Evolutionary conservation across 306 rosid genomes (phyloP), one percentile per base, ranked within the genome.

Genomic region (Quercus aquifolioides): DNA sequence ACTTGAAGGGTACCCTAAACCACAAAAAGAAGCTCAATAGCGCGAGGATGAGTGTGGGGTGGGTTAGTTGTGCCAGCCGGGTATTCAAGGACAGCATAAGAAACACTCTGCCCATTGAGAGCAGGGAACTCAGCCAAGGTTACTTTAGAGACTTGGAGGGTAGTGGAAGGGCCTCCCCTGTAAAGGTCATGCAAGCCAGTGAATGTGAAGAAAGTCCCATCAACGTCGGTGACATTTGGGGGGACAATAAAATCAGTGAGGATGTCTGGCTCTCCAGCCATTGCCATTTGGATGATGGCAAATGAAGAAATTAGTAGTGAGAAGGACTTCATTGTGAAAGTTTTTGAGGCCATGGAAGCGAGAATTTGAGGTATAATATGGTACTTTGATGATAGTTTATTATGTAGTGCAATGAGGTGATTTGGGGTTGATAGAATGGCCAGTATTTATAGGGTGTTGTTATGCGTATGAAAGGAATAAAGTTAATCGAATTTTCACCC

Each of bases 11-110:
- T 9, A 10, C 92, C 92, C 3, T 13, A 41, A 31, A 15, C 38
- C 4, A 88, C 60, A 3, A 86, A 68, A 51, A 90, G 89, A 0
- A 86, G 83, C 78, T 88, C 92, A 0, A 92, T 85, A 0, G 94
- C 81, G 12, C 90, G 88, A 31, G 88, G 94, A 51, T 90, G 94
- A 0, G 83, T 81, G 80, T 90, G 94, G 0, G 87, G 94, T 5
- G 94, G 90, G 75, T 90, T 90, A 1, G 80, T 25, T 64, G 57
- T 58, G 1, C 80, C 78, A 0, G 71, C 52, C 0, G 88, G 89
- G 83, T 57, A 89, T n/a, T 55, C 69, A 62, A 91, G 87, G 2
- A 78, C 76, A n/a, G 93, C 92, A 18, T 77, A 83, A 0, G 92
- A 81, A 12, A 91, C 93, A 78, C 93, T 87, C 26, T 91, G 92